phyloP scores from a whole-genome alignment of 192 early-diverging fungal genomes.

The Gryganskiella cystojenkinii region DNA sequence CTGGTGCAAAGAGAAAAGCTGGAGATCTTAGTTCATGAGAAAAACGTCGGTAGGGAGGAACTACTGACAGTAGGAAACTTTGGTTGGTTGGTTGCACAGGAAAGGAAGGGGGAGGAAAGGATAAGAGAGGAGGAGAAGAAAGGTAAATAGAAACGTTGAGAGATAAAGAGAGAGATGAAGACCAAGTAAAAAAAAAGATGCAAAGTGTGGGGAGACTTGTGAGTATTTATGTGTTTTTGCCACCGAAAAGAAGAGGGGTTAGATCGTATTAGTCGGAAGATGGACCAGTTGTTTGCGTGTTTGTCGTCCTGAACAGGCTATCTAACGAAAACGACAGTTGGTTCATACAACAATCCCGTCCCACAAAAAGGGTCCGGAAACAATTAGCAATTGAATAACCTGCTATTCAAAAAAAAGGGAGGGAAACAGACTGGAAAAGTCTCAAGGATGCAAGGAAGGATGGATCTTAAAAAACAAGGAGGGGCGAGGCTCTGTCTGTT shows the following conservation, averaged over 20 bases:
- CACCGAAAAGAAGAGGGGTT: too few relatives aligned
- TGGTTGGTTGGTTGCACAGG: not conserved
- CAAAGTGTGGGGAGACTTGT: too few relatives aligned
- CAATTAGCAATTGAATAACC: not conserved
- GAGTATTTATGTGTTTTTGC: too few relatives aligned
- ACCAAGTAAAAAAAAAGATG: not conserved
- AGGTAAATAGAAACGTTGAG: not conserved
- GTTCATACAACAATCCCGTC: too few relatives aligned
- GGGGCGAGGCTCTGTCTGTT: not conserved
- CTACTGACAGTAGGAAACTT: constrained; percentile 14
- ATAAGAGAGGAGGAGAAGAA: not conserved
- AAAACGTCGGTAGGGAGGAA: constrained; percentile 24
- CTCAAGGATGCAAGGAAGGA: not conserved
- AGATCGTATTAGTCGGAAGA: not conserved
- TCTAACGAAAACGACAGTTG: too few relatives aligned
- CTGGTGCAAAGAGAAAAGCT: constrained; percentile 8
- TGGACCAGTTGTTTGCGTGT: constrained; percentile 7
- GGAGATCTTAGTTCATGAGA: constrained; percentile 37
- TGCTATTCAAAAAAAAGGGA: not conserved
- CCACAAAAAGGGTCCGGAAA: too few relatives aligned
- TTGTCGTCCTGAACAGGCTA: not conserved
- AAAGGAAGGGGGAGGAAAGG: not conserved
- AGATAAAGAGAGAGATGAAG: constrained; percentile 1
- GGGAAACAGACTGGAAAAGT: not conserved
- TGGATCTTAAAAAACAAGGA: not conserved